Evolutionary conservation across 306 rosid species (phyloP), one percentile per base, ranked within the genome.

Genomic region (Prunus dulcis): DNA sequence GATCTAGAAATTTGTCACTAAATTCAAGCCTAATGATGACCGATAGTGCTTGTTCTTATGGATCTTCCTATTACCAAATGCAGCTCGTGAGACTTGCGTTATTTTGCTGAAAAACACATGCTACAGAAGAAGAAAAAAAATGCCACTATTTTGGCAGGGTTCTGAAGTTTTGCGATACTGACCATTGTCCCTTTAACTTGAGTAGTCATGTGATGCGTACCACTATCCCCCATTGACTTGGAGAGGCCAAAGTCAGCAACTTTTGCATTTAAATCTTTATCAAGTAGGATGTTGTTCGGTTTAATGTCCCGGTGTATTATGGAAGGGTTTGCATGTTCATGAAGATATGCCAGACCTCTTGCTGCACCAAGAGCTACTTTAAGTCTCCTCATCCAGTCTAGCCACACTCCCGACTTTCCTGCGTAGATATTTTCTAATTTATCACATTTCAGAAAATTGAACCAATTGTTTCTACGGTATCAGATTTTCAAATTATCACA

Each of bases 171-270:
- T 56, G 43, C 12, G 3, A 19, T 38, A 56, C 62, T 56, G 22
- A 87, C 98, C 78, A 81, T 77, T 82, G 97, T 93, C 11, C 95
- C 95, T 87, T 88, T 93, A 76, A 93, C 98, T 87, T 84, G 93
- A 61, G 96, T 88, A 55, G 91, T 82, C 63, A 91, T 45, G 32
- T 91, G 86, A 62, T 77, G 91, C 49, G 51, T 88, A 38, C 75
- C 89, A 72, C 79, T 68, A 25, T 91, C 93, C 28, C 73, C 79
- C 74, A 88, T 72, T 27, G 85, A 93, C 78, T 91, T 93, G 71
- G 88, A 93, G 82, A 89, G 90, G 68, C 98, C 98, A 72, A 93
- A 93, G 79, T 93, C 98, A 19, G 92, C 77, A 12, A 93, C 96
- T 86, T 89, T 91, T 32, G 97, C 93, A 52, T 70, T 86, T 63